Conservation (phyloP, 2,329 filamentous ascomycete genomes). For the Botrytis porri region DNA sequence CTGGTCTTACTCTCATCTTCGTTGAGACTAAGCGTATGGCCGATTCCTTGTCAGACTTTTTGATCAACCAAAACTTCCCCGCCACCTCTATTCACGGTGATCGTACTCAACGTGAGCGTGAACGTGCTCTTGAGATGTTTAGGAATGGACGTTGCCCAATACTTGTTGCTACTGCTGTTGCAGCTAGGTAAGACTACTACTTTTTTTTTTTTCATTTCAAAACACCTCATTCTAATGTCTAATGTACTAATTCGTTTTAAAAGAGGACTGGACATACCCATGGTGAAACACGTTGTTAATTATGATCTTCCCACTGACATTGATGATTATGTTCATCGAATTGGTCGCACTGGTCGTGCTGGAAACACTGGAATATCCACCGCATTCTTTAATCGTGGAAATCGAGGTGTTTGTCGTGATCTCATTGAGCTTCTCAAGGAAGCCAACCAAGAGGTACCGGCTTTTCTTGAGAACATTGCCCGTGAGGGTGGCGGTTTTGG, state of each 20-base stretch:
- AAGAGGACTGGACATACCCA: slow-evolving; percentile 75
- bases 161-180: slow-evolving; percentile 93
- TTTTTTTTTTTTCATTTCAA: too few species aligned
- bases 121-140: slow-evolving; percentile 97
- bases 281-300: slow-evolving; percentile 97
- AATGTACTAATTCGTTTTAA: too few species aligned
- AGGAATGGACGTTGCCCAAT: slow-evolving; percentile 93
- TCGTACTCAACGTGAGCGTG: slow-evolving; percentile 97
- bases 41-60: slow-evolving; percentile 93
- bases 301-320: slow-evolving; percentile 99
- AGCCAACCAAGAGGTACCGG: slow-evolving; percentile 92
- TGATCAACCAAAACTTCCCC: slow-evolving; percentile 98
- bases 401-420: slow-evolving; percentile 95
- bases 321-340: slow-evolving; percentile 98
- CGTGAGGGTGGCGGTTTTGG: slow-evolving; percentile 84
- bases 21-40: slow-evolving; percentile 99
- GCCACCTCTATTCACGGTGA: slow-evolving; percentile 98
- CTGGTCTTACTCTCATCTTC: slow-evolving; percentile 90
- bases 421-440: slow-evolving; percentile 98
- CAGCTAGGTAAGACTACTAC: too few species aligned
- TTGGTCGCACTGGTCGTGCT: slow-evolving; percentile 99
- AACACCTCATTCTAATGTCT: too few species aligned
- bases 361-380: slow-evolving; percentile 98
- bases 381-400: slow-evolving; percentile 99
- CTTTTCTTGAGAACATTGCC: slow-evolving; percentile 95